A percentile compares a stretch with the other conserved stretches of the same genome.
phyloP scores from a whole-genome alignment of 495 filamentous ascomycete genomes.

The Lophiostoma macrostomum region DNA sequence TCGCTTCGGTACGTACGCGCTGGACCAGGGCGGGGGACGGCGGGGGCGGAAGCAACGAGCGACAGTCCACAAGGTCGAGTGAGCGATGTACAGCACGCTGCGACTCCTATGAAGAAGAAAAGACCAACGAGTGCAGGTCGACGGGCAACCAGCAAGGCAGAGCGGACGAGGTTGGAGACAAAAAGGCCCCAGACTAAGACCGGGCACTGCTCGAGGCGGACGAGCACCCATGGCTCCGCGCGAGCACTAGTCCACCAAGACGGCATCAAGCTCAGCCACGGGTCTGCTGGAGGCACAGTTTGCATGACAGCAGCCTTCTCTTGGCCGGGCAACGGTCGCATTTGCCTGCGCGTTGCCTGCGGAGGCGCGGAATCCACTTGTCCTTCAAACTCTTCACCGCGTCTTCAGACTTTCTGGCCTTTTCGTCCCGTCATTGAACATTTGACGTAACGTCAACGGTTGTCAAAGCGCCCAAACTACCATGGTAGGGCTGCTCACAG shows the following conservation, averaged over 20 bases:
- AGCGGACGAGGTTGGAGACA: neutral
- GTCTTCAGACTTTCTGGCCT: neutral
- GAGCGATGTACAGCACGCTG: neutral
- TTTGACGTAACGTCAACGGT: neutral
- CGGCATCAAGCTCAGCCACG: conserved; percentile 4
- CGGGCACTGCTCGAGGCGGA: conserved; percentile 3
- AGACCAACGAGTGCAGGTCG: neutral
- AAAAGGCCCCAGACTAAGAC: conserved; percentile 4
- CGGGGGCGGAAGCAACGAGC: neutral
- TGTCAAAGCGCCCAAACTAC: neutral
- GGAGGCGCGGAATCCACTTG: neutral
- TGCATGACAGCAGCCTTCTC: conserved; percentile 3
- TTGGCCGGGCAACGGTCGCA: neutral
- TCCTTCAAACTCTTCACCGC: neutral
- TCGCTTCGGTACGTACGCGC: conserved; percentile 15
- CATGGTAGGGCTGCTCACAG: conserved; percentile 5
- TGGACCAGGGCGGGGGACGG: neutral
- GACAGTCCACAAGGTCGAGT: neutral
- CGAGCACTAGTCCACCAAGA: neutral
- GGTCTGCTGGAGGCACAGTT: conserved; percentile 6
- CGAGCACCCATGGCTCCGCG: neutral
- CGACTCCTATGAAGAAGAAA: neutral
- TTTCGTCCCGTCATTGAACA: neutral
- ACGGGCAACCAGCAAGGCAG: neutral
- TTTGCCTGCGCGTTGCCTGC: neutral